Evolutionary conservation across 495 filamentous ascomycete species (phyloP).

Genomic region (Aspergillus affinis): DNA sequence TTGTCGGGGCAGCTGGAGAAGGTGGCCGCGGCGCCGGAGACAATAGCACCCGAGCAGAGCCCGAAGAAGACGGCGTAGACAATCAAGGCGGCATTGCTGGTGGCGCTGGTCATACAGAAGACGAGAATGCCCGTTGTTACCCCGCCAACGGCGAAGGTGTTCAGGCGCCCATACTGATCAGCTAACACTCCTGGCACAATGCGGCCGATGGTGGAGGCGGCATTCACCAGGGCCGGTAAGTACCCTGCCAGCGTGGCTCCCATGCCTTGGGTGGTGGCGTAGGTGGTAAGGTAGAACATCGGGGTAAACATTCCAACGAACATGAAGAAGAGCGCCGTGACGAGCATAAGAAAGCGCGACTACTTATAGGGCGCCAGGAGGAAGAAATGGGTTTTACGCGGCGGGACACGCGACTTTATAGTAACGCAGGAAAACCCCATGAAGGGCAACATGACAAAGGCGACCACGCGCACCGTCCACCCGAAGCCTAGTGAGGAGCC

Average conservation of each 20-base stretch:
- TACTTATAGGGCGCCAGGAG: conserved; percentile 10
- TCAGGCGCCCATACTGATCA: conserved; percentile 28
- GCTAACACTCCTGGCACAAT: conserved; percentile 26
- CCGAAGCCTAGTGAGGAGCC: conserved; percentile 45
- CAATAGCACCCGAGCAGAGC: conserved; percentile 54
- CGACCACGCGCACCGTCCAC: conserved; percentile 65
- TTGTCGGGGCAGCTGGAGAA: conserved; percentile 10
- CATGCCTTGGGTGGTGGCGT: conserved; percentile 25
- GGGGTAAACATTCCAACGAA: conserved; percentile 24
- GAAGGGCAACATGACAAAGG: conserved; percentile 56
- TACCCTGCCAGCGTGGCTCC: conserved; percentile 21
- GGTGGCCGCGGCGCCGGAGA: conserved; percentile 40
- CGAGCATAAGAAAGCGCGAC: conserved; percentile 20
- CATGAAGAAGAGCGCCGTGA: no score
- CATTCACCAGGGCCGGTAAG: conserved; percentile 29
- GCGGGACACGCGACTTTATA: conserved; percentile 25
- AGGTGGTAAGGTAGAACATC: conserved; percentile 27
- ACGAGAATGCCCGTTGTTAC: conserved; percentile 19
- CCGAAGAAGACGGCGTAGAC: conserved; percentile 56
- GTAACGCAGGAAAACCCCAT: conserved; percentile 40
- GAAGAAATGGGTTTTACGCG: conserved; percentile 11
- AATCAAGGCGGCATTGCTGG: conserved; percentile 45
- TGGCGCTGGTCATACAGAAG: conserved; percentile 48
- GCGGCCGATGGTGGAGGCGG: conserved; percentile 28
- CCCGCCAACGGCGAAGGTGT: conserved; percentile 18